phyloP scores from a whole-genome alignment of 768 basidiomycete genomes.

The Trametes gibbosa region DNA sequence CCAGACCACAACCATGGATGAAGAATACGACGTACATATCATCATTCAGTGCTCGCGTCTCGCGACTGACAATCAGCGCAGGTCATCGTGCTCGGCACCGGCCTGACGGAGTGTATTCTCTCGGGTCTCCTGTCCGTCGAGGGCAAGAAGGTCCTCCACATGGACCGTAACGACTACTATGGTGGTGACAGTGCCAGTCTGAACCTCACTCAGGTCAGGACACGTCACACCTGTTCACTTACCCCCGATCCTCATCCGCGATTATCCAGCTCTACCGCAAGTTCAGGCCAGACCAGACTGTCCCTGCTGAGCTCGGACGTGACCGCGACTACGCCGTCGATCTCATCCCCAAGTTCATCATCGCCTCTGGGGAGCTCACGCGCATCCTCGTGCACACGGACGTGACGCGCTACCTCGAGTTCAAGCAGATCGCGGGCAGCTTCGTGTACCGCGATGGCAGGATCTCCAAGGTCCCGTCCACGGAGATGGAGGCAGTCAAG shows the following conservation, averaged over 20 bases:
- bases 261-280: constrained; percentile 83
- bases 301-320: constrained; percentile 85
- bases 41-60: not conserved
- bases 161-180: constrained; percentile 98
- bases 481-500: constrained; percentile 94
- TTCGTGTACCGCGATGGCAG: constrained; percentile 96
- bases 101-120: constrained; percentile 97
- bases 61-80: constrained; percentile 27
- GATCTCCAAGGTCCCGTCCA: constrained; percentile 97
- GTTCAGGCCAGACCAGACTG: constrained; percentile 75
- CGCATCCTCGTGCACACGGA: constrained; percentile 99
- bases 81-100: constrained; percentile 94
- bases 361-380: constrained; percentile 95
- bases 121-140: constrained; percentile 98
- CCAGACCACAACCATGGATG: constrained; percentile 74
- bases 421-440: constrained; percentile 99
- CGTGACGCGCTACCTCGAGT: constrained; percentile 97
- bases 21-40: constrained; percentile 85
- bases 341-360: constrained; percentile 99
- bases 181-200: constrained; percentile 96
- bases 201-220: constrained; percentile 90
- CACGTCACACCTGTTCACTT: not conserved
- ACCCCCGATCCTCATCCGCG: not conserved
- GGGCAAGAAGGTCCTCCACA: constrained; percentile 99
- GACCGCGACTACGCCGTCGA: constrained; percentile 98